Evolutionary conservation across 495 filamentous ascomycete genomes (phyloP), one percentile per base, ranked within the genome.

Genomic region (Cladorrhinum samala): DNA sequence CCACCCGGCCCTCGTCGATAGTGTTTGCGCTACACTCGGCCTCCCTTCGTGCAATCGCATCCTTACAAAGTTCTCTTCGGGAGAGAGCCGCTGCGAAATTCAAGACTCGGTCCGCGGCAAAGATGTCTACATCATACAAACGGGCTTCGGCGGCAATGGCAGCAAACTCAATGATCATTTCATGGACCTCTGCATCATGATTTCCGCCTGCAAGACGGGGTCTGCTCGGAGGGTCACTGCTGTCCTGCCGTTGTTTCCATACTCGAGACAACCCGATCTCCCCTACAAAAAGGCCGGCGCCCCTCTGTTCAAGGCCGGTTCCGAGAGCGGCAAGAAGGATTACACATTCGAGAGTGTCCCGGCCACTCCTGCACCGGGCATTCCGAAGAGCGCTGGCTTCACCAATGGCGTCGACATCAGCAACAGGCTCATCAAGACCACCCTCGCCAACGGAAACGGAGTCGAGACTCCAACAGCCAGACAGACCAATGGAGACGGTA

Each of bases 71-170:
- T 98, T 98, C 74, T 86, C 88, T 11, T 90, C 94, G 45, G 93
- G 93, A 43, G 94, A 97, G 56, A 96, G 88, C 50, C 82, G 93
- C 21, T 89, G 95, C 52, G 93, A 98, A 71, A 93, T 98, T 60
- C 77, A 89, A 62, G 93, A 98, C 72, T 93, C 88, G 18, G 94
- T 98, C 23, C 89, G 93, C 62, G 93, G 86, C 57, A 98, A 98
- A 67, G 93, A 97, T 79, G 91, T 98, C 62, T 96, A 94, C 73
- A 94, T 96, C 68, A 88, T 97, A 58, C 91, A 97, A 67, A 89
- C 86, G 8, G 58, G 58, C 40, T 68, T 65, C 33, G 91, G 91
- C 48, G 64, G 55, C 46, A 89, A 59, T 20, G 58, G 55, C 42
- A 61, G 56, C 44, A 52, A 55, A 57, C 46, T 96, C 70, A 98